Conservation (phyloP, 192 early-diverging fungal genomes). For the Coemansia reversa region DNA sequence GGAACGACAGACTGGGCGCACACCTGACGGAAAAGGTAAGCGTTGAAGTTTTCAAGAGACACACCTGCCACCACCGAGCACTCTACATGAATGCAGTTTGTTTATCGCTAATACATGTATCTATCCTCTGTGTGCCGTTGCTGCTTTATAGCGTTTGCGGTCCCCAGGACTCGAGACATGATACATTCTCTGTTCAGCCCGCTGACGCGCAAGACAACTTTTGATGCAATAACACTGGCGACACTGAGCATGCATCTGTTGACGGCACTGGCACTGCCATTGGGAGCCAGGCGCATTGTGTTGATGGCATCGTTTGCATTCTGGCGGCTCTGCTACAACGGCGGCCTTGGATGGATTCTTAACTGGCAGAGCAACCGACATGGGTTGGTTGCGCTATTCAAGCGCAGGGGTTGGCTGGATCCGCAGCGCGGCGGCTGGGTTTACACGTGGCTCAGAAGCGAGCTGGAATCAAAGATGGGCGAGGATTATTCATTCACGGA, state of each 20-base stretch:
- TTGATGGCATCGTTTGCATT: conserved; percentile 78
- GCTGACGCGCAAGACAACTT: conserved; percentile 65
- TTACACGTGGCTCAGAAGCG: conserved; percentile 62
- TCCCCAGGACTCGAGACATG: conserved; percentile 76
- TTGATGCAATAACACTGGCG: conserved; percentile 68
- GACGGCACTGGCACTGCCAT: conserved; percentile 66
- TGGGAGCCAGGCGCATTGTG: conserved; percentile 55
- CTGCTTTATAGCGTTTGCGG: conserved; percentile 47
- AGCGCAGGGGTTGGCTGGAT: conserved; percentile 68
- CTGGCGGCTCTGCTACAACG: conserved; percentile 87
- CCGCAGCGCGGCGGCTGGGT: conserved; percentile 54
- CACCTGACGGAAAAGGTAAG: conserved; percentile 49
- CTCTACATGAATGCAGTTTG: conserved; percentile 5
- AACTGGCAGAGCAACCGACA: conserved; percentile 76
- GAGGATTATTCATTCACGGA: conserved; percentile 73
- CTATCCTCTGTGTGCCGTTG: not conserved
- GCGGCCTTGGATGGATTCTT: conserved; percentile 80
- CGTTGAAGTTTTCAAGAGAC: not conserved
- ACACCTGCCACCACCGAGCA: not conserved
- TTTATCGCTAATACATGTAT: conserved; percentile 1
- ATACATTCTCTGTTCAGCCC: conserved; percentile 72
- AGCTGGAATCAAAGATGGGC: conserved; percentile 79
- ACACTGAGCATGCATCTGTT: conserved; percentile 65
- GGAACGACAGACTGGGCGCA: conserved; percentile 37
- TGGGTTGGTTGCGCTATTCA: conserved; percentile 69